Percentiles rank a stretch among this genome's conserved stretches.
These are phyloP conservation scores for Stachybotrys echinatus DNA, from an alignment of 2,329 filamentous ascomycete genomes.

Conservation along the genomic window DNA sequence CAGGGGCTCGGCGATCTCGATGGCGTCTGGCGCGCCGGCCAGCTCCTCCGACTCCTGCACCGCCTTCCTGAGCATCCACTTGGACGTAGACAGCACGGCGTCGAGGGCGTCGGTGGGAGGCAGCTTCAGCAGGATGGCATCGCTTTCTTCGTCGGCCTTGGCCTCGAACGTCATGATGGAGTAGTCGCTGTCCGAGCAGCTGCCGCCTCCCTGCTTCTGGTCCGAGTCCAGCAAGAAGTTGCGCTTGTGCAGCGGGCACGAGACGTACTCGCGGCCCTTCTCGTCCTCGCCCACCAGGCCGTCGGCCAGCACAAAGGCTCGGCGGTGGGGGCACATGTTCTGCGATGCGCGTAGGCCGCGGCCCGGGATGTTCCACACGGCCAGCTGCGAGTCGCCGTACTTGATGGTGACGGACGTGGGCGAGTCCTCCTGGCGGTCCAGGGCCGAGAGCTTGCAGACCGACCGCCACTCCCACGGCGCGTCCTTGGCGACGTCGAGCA, in stretches of 20 bases:
- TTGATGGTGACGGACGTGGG: conserved; percentile 74
- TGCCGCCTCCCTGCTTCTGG: conserved; percentile 60
- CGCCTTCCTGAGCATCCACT: conserved; percentile 72
- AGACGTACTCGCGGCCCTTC: conserved; percentile 41
- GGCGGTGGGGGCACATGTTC: conserved; percentile 93
- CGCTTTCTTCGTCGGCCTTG: conserved; percentile 57
- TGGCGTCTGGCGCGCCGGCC: background rate
- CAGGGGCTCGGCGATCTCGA: background rate
- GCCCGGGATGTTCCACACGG: conserved; percentile 77
- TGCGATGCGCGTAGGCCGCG: conserved; percentile 74
- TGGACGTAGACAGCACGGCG: conserved; percentile 67
- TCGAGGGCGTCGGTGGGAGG: conserved; percentile 80
- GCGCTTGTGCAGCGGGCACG: conserved; percentile 83
- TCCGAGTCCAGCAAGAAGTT: conserved; percentile 60
- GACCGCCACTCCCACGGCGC: conserved; percentile 66
- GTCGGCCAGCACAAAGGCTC: conserved; percentile 83
- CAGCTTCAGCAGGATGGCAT: conserved; percentile 72
- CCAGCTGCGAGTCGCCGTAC: conserved; percentile 82
- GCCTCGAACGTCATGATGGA: conserved; percentile 79
- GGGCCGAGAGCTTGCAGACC: conserved; percentile 64
- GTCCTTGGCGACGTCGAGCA: conserved; percentile 54
- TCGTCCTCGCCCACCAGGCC: conserved; percentile 70
- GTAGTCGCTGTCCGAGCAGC: conserved; percentile 67
- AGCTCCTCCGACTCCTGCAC: background rate
- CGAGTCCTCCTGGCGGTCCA: conserved; percentile 56